Evolutionary conservation across 1,139 yeast genomes (phyloP).

Genomic region (Lodderomyces elongisporus): DNA sequence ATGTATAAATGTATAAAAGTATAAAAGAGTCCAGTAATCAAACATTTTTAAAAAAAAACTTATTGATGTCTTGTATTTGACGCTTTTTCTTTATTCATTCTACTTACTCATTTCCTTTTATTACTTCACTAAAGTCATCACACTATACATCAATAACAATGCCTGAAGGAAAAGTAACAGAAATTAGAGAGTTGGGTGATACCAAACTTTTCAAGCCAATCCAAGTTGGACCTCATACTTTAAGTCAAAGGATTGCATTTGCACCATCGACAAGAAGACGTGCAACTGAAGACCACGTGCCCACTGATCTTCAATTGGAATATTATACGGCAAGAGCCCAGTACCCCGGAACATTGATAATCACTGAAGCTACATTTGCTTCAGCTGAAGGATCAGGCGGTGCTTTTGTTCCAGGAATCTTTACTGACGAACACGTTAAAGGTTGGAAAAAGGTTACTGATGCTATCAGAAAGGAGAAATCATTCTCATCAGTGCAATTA

Average conservation of each 20-base stretch:
- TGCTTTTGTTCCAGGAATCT: constrained; percentile 51
- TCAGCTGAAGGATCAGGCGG: constrained; percentile 31
- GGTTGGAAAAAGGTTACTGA: constrained; percentile 50
- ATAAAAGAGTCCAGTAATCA: no score
- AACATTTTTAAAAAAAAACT: no score
- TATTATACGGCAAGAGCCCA: constrained; percentile 53
- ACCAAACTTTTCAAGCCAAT: constrained; percentile 45
- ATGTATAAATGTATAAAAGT: no score
- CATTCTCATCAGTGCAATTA: constrained; percentile 50
- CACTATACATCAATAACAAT: no score
- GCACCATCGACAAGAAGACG: constrained; percentile 56
- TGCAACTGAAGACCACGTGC: constrained; percentile 34
- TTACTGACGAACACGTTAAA: constrained; percentile 38
- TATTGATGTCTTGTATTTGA: no score
- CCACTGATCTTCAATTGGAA: constrained; percentile 43
- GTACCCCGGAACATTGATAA: constrained; percentile 52
- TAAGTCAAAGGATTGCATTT: constrained; percentile 41
- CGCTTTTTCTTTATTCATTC: no score
- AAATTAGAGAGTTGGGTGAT: constrained; percentile 13
- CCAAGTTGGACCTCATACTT: constrained; percentile 35
- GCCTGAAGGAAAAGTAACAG: neutral
- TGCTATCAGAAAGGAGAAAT: constrained; percentile 48
- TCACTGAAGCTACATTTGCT: constrained; percentile 33
- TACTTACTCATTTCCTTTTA: no score
- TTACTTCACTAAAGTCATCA: no score